Conservation (phyloP, 2,329 filamentous ascomycete species). For the Malbranchea zuffiana region DNA sequence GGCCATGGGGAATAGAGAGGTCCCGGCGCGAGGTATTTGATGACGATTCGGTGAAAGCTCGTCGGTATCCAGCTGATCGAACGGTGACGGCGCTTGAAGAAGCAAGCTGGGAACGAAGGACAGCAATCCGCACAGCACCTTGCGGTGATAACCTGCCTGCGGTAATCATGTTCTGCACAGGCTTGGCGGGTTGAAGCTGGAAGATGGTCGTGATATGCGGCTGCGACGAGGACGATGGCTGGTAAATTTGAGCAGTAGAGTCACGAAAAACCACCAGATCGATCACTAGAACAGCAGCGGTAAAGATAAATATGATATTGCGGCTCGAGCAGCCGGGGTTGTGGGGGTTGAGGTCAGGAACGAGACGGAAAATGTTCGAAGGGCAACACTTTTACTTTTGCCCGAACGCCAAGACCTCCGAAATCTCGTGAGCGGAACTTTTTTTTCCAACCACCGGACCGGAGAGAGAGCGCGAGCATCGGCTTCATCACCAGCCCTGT, state of each 20-base stretch:
- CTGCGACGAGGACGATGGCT: not conserved
- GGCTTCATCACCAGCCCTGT: no score
- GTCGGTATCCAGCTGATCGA: slow-evolving; percentile 23
- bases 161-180: slow-evolving; percentile 30
- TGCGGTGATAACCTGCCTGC: slow-evolving; percentile 25
- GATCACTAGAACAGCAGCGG: not conserved
- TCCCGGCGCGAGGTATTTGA: slow-evolving; percentile 20
- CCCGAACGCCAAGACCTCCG: slow-evolving; percentile 23
- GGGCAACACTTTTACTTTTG: slow-evolving; percentile 20
- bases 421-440: no score
- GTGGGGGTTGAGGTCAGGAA: not conserved
- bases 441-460: no score
- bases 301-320: slow-evolving; percentile 8
- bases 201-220: slow-evolving; percentile 5
- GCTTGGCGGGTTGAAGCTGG: slow-evolving; percentile 1
- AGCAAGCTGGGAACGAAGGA: slow-evolving; percentile 26
- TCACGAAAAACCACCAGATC: not conserved
- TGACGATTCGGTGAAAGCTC: slow-evolving; percentile 24
- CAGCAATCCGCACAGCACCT: slow-evolving; percentile 28
- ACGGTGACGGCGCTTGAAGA: slow-evolving; percentile 24
- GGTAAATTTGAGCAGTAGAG: not conserved
- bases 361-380: slow-evolving; percentile 9
- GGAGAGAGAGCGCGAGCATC: no score
- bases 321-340: slow-evolving; percentile 17
- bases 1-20: slow-evolving; percentile 22